Evolutionary conservation across 306 rosid genomes (phyloP).

Genomic region (Rosa lucieae): DNA sequence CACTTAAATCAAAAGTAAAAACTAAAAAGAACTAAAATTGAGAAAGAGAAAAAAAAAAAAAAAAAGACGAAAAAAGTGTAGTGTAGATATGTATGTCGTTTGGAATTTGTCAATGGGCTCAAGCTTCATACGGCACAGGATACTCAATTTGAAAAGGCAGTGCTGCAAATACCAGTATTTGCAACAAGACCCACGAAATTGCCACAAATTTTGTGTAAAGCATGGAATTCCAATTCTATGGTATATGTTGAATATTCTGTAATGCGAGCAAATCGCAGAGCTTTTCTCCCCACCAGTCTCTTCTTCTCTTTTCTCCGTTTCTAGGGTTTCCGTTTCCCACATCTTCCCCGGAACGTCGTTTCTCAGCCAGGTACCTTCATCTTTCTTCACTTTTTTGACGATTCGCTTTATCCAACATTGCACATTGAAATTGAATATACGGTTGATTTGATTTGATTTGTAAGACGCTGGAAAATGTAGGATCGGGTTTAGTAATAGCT

Average conservation of each 20-base stretch:
- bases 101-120: too few relatives aligned
- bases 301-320: slow-evolving; percentile 16
- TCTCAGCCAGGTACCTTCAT: slow-evolving; percentile 35
- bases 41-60: too few relatives aligned
- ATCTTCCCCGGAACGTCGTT: slow-evolving; percentile 23
- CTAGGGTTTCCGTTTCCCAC: slow-evolving; percentile 23
- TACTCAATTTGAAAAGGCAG: background rate
- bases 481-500: background rate
- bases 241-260: background rate
- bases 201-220: background rate
- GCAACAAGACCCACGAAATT: slow-evolving; percentile 1
- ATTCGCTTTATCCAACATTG: background rate
- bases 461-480: background rate
- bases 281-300: slow-evolving; percentile 31
- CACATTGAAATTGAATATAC: background rate
- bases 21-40: too few relatives aligned
- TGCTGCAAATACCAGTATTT: background rate
- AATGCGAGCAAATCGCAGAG: slow-evolving; percentile 29
- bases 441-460: background rate
- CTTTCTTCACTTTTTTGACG: background rate
- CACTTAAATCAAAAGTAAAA: too few relatives aligned
- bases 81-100: too few relatives aligned
- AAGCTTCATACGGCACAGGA: too few relatives aligned
- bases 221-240: background rate
- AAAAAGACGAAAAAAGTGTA: too few relatives aligned